These are phyloP conservation scores for Fusarium mexicanum DNA, from an alignment of 2,329 filamentous ascomycete species.

Conservation along the genomic window DNA sequence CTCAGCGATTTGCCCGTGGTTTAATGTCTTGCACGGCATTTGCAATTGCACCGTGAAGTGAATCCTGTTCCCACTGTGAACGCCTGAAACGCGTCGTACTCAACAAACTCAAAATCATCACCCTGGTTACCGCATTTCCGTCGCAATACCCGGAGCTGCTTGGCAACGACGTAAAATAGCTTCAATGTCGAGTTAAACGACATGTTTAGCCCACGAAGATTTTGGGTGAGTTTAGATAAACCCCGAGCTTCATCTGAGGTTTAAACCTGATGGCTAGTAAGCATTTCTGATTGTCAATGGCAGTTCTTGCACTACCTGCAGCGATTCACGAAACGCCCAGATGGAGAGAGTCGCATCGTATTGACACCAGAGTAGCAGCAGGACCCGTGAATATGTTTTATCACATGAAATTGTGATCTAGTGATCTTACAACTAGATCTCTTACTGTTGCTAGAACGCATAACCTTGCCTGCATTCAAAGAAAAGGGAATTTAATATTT, in stretches of 20 bases:
- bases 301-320: not conserved
- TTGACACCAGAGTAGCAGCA: not conserved
- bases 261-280: not conserved
- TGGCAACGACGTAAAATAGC: not conserved
- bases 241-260: not conserved
- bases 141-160: not conserved
- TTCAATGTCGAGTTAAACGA: not conserved
- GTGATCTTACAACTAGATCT: no score
- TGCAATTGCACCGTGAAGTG: not conserved
- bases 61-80: not conserved
- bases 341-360: no score
- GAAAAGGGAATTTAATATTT: not conserved
- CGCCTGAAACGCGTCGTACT: not conserved
- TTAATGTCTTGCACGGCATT: not conserved
- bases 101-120: not conserved
- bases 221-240: accelerated
- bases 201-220: accelerated
- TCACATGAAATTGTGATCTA: accelerated
- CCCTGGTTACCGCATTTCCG: not conserved
- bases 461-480: accelerated
- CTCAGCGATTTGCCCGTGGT: not conserved
- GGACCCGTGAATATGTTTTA: accelerated
- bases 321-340: no score
- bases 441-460: accelerated
- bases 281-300: not conserved